These are phyloP conservation scores for Datura wrightii DNA, from an alignment of 257 asterid genomes.

Conservation along the genomic window DNA sequence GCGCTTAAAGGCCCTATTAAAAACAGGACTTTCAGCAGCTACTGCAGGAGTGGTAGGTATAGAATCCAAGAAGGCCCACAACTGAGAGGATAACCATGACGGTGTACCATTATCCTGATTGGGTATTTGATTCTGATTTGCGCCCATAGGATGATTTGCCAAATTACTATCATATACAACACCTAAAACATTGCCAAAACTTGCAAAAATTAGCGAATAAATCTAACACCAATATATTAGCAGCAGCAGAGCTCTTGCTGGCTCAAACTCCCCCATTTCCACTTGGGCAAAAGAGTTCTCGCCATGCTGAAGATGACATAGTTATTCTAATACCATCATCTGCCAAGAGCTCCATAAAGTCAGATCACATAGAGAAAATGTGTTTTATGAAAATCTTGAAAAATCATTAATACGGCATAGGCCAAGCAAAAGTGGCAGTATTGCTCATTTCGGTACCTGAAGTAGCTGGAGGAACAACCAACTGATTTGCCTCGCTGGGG, in stretches of 20 bases:
- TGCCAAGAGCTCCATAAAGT: conserved; percentile 73
- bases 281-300: conserved; percentile 87
- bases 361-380: conserved; percentile 45
- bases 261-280: conserved; percentile 92
- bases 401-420: conserved; percentile 34
- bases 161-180: conserved; percentile 52
- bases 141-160: conserved; percentile 55
- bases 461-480: conserved; percentile 44
- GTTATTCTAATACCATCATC: conserved; percentile 63
- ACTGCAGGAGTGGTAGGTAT: conserved; percentile 98
- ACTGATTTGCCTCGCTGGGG: conserved; percentile 50
- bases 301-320: conserved; percentile 57
- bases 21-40: conserved; percentile 85
- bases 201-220: conserved; percentile 52
- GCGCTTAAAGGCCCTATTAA: conserved; percentile 71
- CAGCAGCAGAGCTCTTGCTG: conserved; percentile 77
- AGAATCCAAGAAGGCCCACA: conserved; percentile 94
- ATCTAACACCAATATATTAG: conserved; percentile 41
- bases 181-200: conserved; percentile 75
- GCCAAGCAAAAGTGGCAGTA: conserved; percentile 46
- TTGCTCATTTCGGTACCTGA: conserved; percentile 69
- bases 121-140: conserved; percentile 51
- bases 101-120: conserved; percentile 61
- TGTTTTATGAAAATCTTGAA: conserved; percentile 25
- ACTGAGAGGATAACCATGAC: conserved; percentile 80